These are phyloP conservation scores for Clitoria ternatea DNA, from an alignment of 306 rosid genomes.

Conservation along the genomic window DNA sequence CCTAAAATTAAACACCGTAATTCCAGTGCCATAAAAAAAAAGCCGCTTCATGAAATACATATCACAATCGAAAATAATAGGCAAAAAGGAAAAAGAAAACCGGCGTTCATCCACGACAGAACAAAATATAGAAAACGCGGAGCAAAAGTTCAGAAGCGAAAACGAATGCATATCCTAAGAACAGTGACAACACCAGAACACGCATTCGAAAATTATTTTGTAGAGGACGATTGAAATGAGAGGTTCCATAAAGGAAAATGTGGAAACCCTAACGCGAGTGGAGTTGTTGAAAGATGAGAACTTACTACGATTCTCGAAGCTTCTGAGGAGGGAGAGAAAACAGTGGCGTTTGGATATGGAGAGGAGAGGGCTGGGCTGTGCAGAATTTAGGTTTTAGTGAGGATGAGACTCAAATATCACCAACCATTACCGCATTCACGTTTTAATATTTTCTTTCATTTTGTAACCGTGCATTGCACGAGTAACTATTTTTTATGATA, in stretches of 20 bases:
- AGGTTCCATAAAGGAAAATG: background rate
- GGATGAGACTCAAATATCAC: background rate
- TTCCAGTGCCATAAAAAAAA: background rate
- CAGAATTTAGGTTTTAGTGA: constrained; percentile 17
- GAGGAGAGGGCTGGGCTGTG: background rate
- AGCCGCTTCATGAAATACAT: background rate
- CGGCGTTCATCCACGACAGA: background rate
- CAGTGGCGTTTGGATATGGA: background rate
- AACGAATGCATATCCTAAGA: background rate
- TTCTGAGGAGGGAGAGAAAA: background rate
- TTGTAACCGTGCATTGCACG: too few relatives aligned
- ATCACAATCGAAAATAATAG: background rate
- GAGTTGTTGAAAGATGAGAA: background rate
- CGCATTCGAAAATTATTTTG: background rate
- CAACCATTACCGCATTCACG: background rate
- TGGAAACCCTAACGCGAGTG: constrained; percentile 4
- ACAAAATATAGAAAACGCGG: background rate
- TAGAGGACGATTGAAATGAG: background rate
- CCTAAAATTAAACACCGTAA: background rate
- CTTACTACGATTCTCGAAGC: constrained; percentile 18
- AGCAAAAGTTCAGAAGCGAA: background rate
- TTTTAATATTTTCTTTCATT: too few relatives aligned
- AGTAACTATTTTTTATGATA: too few relatives aligned
- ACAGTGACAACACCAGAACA: background rate
- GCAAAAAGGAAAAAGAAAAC: background rate